Base-by-base conservation (phyloP, 345 rosid genomes). In the Eucalyptus grandis region DNA sequence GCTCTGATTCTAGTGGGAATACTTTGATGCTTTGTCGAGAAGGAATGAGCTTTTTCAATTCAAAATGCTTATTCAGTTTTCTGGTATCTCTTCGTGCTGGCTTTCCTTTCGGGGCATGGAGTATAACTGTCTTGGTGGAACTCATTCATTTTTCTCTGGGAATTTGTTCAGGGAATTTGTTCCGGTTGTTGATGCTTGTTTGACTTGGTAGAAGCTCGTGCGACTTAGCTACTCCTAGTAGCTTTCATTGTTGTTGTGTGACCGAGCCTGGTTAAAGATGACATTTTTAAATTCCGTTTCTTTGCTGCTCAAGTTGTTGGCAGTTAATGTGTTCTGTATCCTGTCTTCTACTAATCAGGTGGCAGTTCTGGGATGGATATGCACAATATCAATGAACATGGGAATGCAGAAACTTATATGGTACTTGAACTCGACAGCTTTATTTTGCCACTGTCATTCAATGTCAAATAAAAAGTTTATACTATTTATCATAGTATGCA, bases 301-400 rank as follows among this genome's bases (percentile, higher is more conserved):
- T 86, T 46, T 86, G 26, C 47, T 37, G 83, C 24, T 77, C 30
- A 37, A 77, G 27, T 77, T 37, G 83, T 77, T 40, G 15, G 21
- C 27, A 9, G 54, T n/a, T 50, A n/a, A 50, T 86, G 44, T 51
- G 44, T 86, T n/a, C 27, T 24, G 34, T 31, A 51, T 51, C 65
- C 83, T 40, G 47, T 77, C 15, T 77, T 77, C 5, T 40, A 30
- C 47, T 40, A 21, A 11, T 47, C 83, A 58, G 92, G 91, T 92
- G 92, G 92, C 94, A 87, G 92, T 89, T 65, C 89, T 91, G 91
- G 94, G 88, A 91, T 92, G 93, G 94, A 90, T 50, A 92, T 92
- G 92, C 92, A 88, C 89, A 88, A 87, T 90, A 88, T 89, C 86
- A 90, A 91, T 88, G 92, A 90, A 54, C 89, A 72, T 89, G 90